Evolutionary conservation across 768 basidiomycete genomes (phyloP), one percentile per base, ranked within the genome.

Genomic region (Pleurotus giganteus): DNA sequence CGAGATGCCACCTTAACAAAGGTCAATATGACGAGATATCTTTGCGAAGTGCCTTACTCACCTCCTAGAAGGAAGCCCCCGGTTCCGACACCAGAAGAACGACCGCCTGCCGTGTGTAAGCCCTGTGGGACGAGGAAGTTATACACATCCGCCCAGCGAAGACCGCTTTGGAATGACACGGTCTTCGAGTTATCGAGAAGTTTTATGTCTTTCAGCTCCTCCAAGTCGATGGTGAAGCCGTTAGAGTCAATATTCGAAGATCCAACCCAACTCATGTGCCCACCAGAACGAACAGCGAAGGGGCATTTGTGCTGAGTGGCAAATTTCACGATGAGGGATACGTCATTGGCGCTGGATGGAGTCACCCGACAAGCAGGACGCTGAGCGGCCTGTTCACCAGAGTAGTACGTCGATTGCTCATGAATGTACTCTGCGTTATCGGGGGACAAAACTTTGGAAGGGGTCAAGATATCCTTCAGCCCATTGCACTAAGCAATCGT

Each of bases 1-100:
- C 7, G 61, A 63, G 11, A 63, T 53, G 4, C 61, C 61, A 13
- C 61, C 61, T 63, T 21, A 34, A 5, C 15, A 5, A 26, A 29
- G 15, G 34, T 29, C 8, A 36, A 32, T 36, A 32, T 24, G 31
- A 29, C 17, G 21, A 41, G 41, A 17, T 15, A 17, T 11, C 9
- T 26, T 50, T 3, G n/a, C 31, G 21, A 21, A 28, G 24, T 19
- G n/a, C 11, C n/a, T 29, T 4, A 55, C 41, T 24, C 23, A 57
- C 55, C 60, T 47, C 60, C 60, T 4, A 55, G 21, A 31, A 61
- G 51, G 44, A 59, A 59, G 19, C 60, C 59, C 12, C 54, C 57
- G 26, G 56, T 54, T 4, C 56, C 59, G 37, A 60, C 57, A 13
- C 13, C 47, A n/a, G 59, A 47, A 13, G 53, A 47, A n/a, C 59